These are phyloP conservation scores for Monilinia laxa DNA, from an alignment of 2,329 filamentous ascomycete species.

Conservation along the genomic window DNA sequence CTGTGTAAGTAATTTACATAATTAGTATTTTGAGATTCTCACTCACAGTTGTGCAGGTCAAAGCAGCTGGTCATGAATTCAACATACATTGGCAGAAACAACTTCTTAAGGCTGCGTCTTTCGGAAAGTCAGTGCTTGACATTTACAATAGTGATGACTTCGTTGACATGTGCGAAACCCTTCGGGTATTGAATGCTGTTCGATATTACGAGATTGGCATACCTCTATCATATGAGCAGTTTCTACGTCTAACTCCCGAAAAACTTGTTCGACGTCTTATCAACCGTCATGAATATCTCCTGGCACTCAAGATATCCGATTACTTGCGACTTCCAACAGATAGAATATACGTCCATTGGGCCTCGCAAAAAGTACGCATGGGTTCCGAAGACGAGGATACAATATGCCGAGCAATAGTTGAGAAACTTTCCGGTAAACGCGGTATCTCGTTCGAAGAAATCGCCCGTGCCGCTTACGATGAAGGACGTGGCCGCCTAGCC, in stretches of 20 bases:
- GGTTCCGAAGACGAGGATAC: slow-evolving; percentile 84
- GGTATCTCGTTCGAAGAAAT: slow-evolving; percentile 97
- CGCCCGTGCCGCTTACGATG: slow-evolving; percentile 88
- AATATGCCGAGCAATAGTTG: slow-evolving; percentile 82
- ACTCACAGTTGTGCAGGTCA: slow-evolving; percentile 49
- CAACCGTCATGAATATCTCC: slow-evolving; percentile 84
- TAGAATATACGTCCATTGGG: slow-evolving; percentile 95
- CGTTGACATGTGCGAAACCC: slow-evolving; percentile 94
- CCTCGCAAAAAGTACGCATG: slow-evolving; percentile 85
- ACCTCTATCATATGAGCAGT: slow-evolving; percentile 90
- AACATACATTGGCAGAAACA: slow-evolving; percentile 91
- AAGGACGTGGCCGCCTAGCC: slow-evolving; percentile 84
- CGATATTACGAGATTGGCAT: slow-evolving; percentile 89
- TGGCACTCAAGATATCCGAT: slow-evolving; percentile 84
- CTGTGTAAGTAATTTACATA: slow-evolving; percentile 52
- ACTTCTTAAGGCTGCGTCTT: slow-evolving; percentile 91
- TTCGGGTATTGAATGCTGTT: slow-evolving; percentile 89
- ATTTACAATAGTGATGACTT: slow-evolving; percentile 98
- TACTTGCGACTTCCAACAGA: slow-evolving; percentile 85
- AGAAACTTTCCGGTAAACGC: slow-evolving; percentile 80
- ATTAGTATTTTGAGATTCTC: neutral
- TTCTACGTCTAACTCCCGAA: slow-evolving; percentile 84
- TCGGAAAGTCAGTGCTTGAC: slow-evolving; percentile 95
- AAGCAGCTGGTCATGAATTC: slow-evolving; percentile 90
- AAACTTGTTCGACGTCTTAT: slow-evolving; percentile 82